Conservation (phyloP, 257 asterid species). For the Rehmannia glutinosa region DNA sequence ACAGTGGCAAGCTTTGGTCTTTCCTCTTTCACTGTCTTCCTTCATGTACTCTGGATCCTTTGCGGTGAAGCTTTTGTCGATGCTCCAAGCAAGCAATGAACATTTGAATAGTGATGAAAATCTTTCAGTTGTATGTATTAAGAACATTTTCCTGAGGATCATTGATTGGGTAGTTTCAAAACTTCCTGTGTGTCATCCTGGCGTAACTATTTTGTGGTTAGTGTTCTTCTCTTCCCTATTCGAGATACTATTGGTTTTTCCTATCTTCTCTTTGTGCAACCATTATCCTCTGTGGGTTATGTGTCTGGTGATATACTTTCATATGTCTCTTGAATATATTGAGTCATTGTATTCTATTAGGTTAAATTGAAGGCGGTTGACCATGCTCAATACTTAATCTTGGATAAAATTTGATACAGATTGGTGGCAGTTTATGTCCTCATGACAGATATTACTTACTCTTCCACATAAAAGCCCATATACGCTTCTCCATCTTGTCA, state of each 20-base stretch:
- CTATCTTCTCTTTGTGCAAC: neutral
- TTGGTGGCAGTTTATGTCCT: neutral
- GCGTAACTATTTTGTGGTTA: slow-evolving; percentile 96
- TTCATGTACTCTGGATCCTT: slow-evolving; percentile 82
- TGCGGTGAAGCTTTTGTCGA: slow-evolving; percentile 34
- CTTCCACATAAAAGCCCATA: neutral
- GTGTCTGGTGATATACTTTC: neutral
- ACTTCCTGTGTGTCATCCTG: slow-evolving; percentile 51
- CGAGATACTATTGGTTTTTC: neutral
- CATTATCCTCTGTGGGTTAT: neutral
- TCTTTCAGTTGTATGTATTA: slow-evolving; percentile 27
- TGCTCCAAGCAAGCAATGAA: slow-evolving; percentile 36
- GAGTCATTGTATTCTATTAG: neutral
- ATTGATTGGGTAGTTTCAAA: slow-evolving; percentile 35
- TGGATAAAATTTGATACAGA: neutral
- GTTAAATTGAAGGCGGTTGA: too few species aligned
- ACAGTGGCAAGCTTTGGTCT: slow-evolving; percentile 93
- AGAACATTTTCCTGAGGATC: slow-evolving; percentile 24
- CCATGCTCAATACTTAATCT: neutral
- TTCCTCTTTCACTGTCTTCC: slow-evolving; percentile 78
- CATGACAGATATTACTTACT: neutral
- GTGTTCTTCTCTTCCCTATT: slow-evolving; percentile 29
- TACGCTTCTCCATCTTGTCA: neutral
- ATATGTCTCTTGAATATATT: neutral
- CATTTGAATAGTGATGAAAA: slow-evolving; percentile 32